Base-by-base conservation (phyloP, 164 flowering plant species). In the Euptelea pleiosperma region DNA sequence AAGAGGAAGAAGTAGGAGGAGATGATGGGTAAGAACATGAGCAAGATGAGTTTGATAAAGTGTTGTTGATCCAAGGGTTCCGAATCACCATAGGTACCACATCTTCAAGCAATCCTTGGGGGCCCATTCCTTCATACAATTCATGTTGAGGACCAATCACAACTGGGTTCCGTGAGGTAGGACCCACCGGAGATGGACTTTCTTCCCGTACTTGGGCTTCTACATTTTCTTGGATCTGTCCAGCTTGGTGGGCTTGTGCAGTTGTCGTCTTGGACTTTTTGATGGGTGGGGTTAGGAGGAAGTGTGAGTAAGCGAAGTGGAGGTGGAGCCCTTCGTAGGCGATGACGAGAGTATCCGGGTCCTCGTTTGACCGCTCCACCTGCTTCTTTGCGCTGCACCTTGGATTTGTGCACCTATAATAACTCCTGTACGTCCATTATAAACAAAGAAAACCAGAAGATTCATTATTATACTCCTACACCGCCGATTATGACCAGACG, bases 311-410 rank as follows among this genome's bases (percentile, higher is more conserved):
- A 24, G 79, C 70, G 42, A 80, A 92, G 59, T 92, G 98, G 45
- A 92, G 85, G 69, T 92, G 98, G 46, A 89, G 88, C 2, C 98
- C 98, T 72, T 92, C 98, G 33, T 92, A 92, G 46, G 98, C 89
- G 72, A 92, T 70, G 53, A 89, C 67, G 35, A 92, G 70, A 2
- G 84, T 80, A 30, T 87, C 96, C 0, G 84, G 82, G 53, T 92
- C 98, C 6, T 84, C 87, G 10, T 62, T 75, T 1, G 84, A 82
- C 56, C 78, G 73, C 69, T 92, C 98, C 56, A 89, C 96, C 55
- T 89, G 96, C 67, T 87, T 92, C 72, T 89, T 92, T 6, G 98
- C 96, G 15, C 77, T 79, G 73, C 98, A 92, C 60, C 87, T 78
- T 29, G 96, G 88, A 73, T 84, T 92, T 7, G 96, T 89, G 78